Evolutionary conservation across 345 rosid species (phyloP), one percentile per base, ranked within the genome.

Genomic region (Murraya paniculata): DNA sequence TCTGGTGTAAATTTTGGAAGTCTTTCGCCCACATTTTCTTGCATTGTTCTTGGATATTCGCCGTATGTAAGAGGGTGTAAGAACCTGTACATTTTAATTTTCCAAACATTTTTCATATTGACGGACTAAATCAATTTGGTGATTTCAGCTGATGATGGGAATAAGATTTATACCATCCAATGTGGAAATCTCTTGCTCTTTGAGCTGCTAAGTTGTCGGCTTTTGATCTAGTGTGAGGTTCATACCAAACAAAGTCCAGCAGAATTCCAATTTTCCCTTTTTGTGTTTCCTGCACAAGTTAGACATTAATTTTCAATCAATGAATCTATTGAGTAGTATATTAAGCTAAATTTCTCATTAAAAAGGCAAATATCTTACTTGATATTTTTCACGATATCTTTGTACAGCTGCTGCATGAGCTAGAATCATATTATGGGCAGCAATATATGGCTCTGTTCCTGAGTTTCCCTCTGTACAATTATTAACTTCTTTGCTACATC

Each of bases 161-260:
- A 7, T 24, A 39, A n/a, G 1, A 30, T 18, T 56, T 84, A 45
- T 45, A 91, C 95, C 95, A 91, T 79, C 95, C 95, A 74, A 88
- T 31, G 75, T 91, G 93, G 27, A 91, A 91, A 73, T 91, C 95
- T 81, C 93, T 86, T 24, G 92, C 92, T 81, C 93, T 87, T 75
- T 90, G 92, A 76, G 92, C 92, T 31, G 95, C 93, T 65, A 84
- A 68, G 39, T 83, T 85, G 77, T 91, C 92, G 1, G 85, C 89
- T 80, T 84, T 80, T 61, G 87, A 84, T 70, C 81, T 69, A 38
- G 89, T 90, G 8, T 88, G 88, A 60, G 92, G 92, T 58, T 91
- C 93, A 14, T 91, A 90, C 89, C 91, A 90, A 24, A 76, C 85
- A 71, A 91, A 90, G 78, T 91, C 96, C 79, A 90, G 53, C 31